Base-by-base conservation (phyloP, 2,329 filamentous ascomycete species). In the Alternaria ethzedia region DNA sequence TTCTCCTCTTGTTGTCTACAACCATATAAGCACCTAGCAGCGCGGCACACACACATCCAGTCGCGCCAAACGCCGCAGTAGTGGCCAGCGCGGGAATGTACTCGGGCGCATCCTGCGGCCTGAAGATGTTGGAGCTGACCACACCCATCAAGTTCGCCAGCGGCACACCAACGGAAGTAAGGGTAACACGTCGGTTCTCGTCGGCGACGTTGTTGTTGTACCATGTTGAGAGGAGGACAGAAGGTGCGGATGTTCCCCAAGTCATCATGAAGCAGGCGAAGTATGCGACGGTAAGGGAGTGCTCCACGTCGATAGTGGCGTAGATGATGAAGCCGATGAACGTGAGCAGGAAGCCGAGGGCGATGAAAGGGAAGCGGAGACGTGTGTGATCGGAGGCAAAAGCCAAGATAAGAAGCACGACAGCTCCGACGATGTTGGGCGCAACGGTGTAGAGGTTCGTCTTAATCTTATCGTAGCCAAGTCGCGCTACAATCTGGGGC, bases 121-220 rank as follows among this genome's bases (percentile, higher is more conserved):
- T 83, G 79, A 92, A 92, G 62, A 91, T 89, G 70, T 93, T 92
- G 65, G 86, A 88, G 26, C 84, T 84, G 0, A 93, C 88, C 1
- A 93, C 81, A 5, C 90, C 91, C 89, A 94, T 94, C 36, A 93
- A 76, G 68, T 94, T 94, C 4, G 91, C 91, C 10, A 92, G 77
- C 0, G 91, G 91, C 0, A 94, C 91, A 23, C 89, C 90, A 17
- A 94, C 86, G 26, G 88, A 89, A 0, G 91, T 94, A 13, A 93
- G 82, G 0, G 89, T 84, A 6, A 93, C 85, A 50, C 91, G 89
- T 41, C 89, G 87, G 61, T 90, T 89, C 78, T 94, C 92, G 71
- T 94, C 87, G 1, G 91, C 91, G 59, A 93, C 87, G 75, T 95
- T 95, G 83, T 94, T 94, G 81, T 92, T 94, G 81, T 93, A 94